phyloP scores from a whole-genome alignment of 1,284 basidiomycete species.

The Papiliotrema terrestris region DNA sequence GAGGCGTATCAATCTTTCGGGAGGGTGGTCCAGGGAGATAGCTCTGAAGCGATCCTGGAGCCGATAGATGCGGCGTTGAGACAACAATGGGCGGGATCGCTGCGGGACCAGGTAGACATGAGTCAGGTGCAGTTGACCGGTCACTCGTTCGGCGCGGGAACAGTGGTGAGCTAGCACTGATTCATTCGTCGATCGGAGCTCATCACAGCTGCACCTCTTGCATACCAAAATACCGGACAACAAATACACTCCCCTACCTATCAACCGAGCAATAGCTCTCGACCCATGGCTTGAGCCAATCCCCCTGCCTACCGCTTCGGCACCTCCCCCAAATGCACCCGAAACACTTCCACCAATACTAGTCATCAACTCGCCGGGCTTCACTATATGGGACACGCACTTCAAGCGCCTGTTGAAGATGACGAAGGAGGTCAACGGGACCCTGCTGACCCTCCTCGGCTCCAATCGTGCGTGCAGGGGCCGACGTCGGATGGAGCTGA shows the following conservation, averaged over 20 bases:
- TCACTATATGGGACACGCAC: conserved; percentile 69
- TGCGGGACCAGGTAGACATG: conserved; percentile 49
- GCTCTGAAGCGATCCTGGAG: background rate
- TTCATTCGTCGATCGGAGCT: background rate
- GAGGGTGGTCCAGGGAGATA: conserved; percentile 14
- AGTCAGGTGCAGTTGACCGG: conserved; percentile 58
- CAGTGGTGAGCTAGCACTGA: conserved; percentile 52
- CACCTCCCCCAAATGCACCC: conserved; percentile 2
- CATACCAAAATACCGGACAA: conserved; percentile 10
- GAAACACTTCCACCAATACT: conserved; percentile 49
- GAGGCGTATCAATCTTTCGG: conserved; percentile 52
- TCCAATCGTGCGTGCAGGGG: conserved; percentile 32
- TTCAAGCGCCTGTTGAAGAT: conserved; percentile 59
- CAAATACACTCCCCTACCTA: conserved; percentile 42
- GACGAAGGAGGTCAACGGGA: conserved; percentile 44
- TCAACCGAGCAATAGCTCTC: conserved; percentile 58
- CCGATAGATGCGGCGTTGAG: conserved; percentile 4
- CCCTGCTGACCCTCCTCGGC: conserved; percentile 34
- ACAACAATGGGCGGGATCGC: conserved; percentile 49
- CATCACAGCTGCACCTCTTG: conserved; percentile 14
- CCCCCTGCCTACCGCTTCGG: conserved; percentile 55
- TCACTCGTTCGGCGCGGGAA: conserved; percentile 75
- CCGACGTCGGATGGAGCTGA: background rate
- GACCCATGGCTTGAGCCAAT: conserved; percentile 78
- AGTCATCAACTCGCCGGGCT: conserved; percentile 68